Conservation (phyloP, 306 rosid genomes). For the Potentilla sterilis region DNA sequence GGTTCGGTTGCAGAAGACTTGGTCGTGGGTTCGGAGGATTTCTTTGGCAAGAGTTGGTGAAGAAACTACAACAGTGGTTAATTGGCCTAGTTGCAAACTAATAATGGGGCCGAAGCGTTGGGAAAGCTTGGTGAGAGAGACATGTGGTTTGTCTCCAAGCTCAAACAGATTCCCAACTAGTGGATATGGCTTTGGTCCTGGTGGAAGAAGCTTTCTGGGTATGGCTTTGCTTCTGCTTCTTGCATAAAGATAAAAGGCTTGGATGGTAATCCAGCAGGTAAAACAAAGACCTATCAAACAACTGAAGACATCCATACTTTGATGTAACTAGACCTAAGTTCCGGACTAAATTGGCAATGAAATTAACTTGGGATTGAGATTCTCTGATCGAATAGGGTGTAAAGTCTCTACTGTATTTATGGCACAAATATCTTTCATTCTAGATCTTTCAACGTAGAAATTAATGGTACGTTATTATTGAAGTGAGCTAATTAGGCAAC, state of each 20-base stretch:
- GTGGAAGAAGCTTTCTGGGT: slow-evolving; percentile 34
- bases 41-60: slow-evolving; percentile 37
- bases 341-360: no score
- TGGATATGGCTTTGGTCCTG: slow-evolving; percentile 47
- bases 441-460: no score
- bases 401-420: no score
- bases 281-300: neutral
- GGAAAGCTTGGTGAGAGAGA: slow-evolving; percentile 41
- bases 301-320: neutral
- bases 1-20: slow-evolving; percentile 33
- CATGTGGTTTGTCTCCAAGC: slow-evolving; percentile 51
- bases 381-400: no score
- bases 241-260: neutral
- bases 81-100: slow-evolving; percentile 41
- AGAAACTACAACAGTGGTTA: slow-evolving; percentile 44
- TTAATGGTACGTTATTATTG: no score
- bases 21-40: slow-evolving; percentile 49
- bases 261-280: slow-evolving; percentile 14
- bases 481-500: no score
- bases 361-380: no score
- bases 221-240: neutral
- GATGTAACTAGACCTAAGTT: no score
- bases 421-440: no score
- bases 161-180: slow-evolving; percentile 50
- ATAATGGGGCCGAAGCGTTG: slow-evolving; percentile 50